phyloP scores from a whole-genome alignment of 2,329 filamentous ascomycete genomes.

The Aspergillus sp. region DNA sequence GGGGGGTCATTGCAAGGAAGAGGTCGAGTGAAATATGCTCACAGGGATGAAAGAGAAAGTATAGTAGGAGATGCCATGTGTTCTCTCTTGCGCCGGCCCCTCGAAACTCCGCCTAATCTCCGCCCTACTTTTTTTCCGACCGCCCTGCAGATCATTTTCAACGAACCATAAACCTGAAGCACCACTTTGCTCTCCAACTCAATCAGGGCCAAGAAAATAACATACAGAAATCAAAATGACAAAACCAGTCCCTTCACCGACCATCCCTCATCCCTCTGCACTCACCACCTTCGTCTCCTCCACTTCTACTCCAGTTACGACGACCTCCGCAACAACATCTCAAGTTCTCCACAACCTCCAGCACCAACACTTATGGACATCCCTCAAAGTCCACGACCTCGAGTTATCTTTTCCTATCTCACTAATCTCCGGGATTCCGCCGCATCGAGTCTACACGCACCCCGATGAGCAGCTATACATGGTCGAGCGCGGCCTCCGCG shows the following conservation, averaged over 20 bases:
- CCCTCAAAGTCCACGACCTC: conserved; percentile 56
- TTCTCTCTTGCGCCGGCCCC: conserved; percentile 28
- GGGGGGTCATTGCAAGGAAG: neutral
- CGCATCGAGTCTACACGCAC: conserved; percentile 64
- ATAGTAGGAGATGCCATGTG: conserved; percentile 40
- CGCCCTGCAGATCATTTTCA: neutral
- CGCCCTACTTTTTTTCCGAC: conserved; percentile 15
- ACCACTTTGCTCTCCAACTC: neutral
- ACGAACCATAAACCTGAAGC: neutral
- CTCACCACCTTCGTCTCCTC: conserved; percentile 46
- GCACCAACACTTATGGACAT: conserved; percentile 66
- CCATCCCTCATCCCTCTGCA: conserved; percentile 40
- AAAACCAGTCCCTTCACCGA: conserved; percentile 4
- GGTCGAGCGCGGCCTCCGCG: conserved; percentile 55
- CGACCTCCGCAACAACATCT: conserved; percentile 54
- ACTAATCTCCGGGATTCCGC: conserved; percentile 65
- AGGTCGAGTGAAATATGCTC: neutral
- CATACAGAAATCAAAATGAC: conserved; percentile 4
- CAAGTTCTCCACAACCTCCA: conserved; percentile 68
- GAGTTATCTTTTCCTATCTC: conserved; percentile 38
- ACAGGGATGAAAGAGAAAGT: conserved; percentile 16
- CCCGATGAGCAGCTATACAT: conserved; percentile 68
- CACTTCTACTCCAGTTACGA: conserved; percentile 27
- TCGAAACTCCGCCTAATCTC: conserved; percentile 20
- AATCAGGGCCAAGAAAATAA: neutral